These are phyloP conservation scores for Aspergillus leporis DNA, from an alignment of 495 filamentous ascomycete species.

Conservation along the genomic window DNA sequence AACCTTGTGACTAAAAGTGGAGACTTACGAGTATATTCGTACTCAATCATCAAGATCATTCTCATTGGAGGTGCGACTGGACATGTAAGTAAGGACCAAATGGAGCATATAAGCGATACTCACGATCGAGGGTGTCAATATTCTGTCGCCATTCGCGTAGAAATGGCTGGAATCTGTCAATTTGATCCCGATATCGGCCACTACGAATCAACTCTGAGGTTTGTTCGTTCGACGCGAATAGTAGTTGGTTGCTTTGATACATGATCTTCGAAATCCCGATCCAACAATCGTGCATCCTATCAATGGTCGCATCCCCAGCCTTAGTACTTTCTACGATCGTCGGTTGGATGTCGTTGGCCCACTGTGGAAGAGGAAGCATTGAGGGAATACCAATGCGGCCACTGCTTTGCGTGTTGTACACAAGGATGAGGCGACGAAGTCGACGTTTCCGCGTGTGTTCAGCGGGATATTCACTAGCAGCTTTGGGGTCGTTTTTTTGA, in stretches of 20 bases:
- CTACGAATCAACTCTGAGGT: constrained; percentile 84
- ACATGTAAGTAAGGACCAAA: constrained; percentile 5
- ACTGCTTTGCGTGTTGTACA: constrained; percentile 88
- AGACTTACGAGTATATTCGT: constrained; percentile 73
- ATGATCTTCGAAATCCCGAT: constrained; percentile 86
- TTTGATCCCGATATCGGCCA: constrained; percentile 73
- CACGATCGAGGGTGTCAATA: constrained; percentile 63
- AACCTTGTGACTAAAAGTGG: background rate
- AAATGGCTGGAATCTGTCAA: constrained; percentile 79
- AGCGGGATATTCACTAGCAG: constrained; percentile 51
- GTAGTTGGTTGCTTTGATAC: constrained; percentile 76
- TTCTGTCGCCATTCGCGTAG: constrained; percentile 72
- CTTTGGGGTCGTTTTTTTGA: constrained; percentile 58
- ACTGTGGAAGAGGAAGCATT: constrained; percentile 71
- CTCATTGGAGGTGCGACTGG: constrained; percentile 74
- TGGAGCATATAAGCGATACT: constrained; percentile 15
- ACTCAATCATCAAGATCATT: constrained; percentile 85
- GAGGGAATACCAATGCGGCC: constrained; percentile 92
- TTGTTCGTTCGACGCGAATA: constrained; percentile 81
- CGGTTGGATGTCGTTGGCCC: constrained; percentile 53
- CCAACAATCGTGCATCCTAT: constrained; percentile 84
- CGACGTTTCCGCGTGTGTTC: constrained; percentile 78
- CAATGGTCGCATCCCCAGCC: constrained; percentile 35
- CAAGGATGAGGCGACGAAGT: constrained; percentile 79
- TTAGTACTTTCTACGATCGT: constrained; percentile 27